Evolutionary conservation across 306 rosid genomes (phyloP).

Genomic region (Fagus sylvatica): DNA sequence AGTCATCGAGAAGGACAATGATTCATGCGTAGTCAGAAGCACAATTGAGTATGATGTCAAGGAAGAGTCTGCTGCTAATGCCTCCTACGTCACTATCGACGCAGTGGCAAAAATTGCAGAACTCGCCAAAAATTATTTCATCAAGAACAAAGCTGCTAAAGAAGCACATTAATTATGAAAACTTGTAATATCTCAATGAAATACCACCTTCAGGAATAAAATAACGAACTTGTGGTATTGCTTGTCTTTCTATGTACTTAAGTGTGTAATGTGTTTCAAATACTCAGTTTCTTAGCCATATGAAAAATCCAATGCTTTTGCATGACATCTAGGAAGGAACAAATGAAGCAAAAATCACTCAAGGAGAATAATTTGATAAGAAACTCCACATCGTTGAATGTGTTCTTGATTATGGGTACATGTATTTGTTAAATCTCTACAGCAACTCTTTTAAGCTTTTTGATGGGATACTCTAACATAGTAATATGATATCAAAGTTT

Average conservation of each 20-base stretch:
- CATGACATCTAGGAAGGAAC: too few species aligned
- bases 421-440: too few species aligned
- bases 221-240: not conserved
- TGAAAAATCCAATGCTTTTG: too few species aligned
- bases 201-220: not conserved
- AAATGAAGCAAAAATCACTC: too few species aligned
- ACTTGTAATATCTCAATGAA: not conserved
- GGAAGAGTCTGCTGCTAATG: slow-evolving; percentile 38
- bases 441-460: too few species aligned
- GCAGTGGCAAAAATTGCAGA: slow-evolving; percentile 18
- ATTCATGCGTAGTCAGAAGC: slow-evolving; percentile 28
- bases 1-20: slow-evolving; percentile 15
- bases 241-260: not conserved
- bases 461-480: too few species aligned
- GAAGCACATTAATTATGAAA: not conserved
- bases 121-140: slow-evolving; percentile 11
- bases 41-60: slow-evolving; percentile 34
- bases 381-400: too few species aligned
- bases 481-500: too few species aligned
- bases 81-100: slow-evolving; percentile 21
- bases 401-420: too few species aligned
- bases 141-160: not conserved
- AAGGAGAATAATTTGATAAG: too few species aligned
- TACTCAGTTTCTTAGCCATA: too few species aligned
- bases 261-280: too few species aligned